Conservation (phyloP, 1,284 basidiomycete species). For the Sporisorium exsertum region DNA sequence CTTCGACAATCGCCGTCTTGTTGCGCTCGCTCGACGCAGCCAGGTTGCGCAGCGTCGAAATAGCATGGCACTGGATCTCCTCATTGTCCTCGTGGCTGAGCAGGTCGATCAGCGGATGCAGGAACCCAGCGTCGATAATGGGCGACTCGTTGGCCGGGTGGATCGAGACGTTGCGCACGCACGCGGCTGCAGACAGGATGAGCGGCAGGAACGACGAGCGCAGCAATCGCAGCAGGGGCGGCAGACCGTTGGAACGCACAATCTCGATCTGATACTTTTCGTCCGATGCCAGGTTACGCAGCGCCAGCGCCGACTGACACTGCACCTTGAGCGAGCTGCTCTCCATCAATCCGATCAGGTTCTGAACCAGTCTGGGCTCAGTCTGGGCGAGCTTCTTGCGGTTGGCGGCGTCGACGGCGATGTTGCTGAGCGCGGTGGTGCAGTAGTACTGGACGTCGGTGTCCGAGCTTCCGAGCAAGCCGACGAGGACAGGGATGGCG, state of each 20-base stretch:
- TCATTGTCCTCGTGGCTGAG: conserved; percentile 98
- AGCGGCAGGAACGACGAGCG: conserved; percentile 98
- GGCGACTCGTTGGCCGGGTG: conserved; percentile 98
- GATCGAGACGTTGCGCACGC: conserved; percentile 98
- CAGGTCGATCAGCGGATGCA: conserved; percentile 94
- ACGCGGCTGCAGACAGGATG: conserved; percentile 97
- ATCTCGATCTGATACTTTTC: conserved; percentile 99
- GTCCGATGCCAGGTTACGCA: conserved; percentile 96
- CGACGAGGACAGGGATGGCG: conserved; percentile 96
- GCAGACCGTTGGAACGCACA: conserved; percentile 92
- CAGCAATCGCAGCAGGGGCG: conserved; percentile 90
- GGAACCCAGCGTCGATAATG: conserved; percentile 97
- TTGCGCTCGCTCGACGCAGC: conserved; percentile 98
- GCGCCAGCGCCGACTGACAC: conserved; percentile 95
- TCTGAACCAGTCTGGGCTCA: conserved; percentile 94
- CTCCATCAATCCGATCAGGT: conserved; percentile 95
- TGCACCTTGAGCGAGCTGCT: conserved; percentile 97
- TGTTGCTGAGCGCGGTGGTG: conserved; percentile 97
- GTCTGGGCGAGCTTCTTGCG: conserved; percentile 94
- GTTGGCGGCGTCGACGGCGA: conserved; percentile 79
- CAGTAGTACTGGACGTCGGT: conserved; percentile 99
- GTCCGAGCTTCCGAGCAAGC: conserved; percentile 93
- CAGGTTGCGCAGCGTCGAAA: conserved; percentile 94
- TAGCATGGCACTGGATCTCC: conserved; percentile 99
- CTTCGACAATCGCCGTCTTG: conserved; percentile 97